phyloP scores from a whole-genome alignment of 1,284 basidiomycete genomes.

The Marasmius sp. region DNA sequence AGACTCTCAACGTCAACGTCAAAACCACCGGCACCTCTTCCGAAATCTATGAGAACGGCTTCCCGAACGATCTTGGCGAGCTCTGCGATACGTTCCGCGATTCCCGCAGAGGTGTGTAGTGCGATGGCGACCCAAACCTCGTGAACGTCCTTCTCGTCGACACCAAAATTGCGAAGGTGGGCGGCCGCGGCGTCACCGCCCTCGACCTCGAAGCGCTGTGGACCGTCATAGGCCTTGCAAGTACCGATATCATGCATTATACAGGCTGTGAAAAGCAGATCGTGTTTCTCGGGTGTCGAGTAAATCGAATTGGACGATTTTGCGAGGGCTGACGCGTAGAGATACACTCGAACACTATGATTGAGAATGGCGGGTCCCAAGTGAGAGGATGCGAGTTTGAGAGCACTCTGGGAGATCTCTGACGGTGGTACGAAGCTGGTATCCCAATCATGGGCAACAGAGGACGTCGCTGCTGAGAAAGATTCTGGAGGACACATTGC shows the following conservation, averaged over 20 bases:
- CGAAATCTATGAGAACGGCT: conserved; percentile 4
- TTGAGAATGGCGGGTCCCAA: not conserved
- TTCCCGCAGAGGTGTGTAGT: conserved; percentile 1
- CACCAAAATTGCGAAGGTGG: not conserved
- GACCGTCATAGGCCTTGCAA: not conserved
- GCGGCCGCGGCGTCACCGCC: conserved; percentile 1
- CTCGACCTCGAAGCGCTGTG: conserved; percentile 6
- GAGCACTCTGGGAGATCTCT: not conserved
- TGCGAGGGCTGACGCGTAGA: not conserved
- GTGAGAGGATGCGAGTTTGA: not conserved
- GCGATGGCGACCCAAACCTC: conserved; percentile 6
- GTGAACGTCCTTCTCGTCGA: not conserved
- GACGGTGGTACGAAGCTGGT: not conserved
- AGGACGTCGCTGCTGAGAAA: no score
- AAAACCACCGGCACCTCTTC: not conserved
- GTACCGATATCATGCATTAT: conserved; percentile 4
- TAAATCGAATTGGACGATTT: not conserved
- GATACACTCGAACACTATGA: not conserved
- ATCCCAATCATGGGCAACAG: no score
- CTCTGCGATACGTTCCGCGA: conserved; percentile 5
- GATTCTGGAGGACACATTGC: no score
- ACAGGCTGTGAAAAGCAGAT: conserved; percentile 3
- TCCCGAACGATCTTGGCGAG: not conserved
- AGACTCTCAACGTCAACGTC: not conserved
- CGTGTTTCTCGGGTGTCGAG: not conserved